Evolutionary conservation across 192 early-diverging fungal species (phyloP).

Genomic region (Globomyces pollinis-pini): DNA sequence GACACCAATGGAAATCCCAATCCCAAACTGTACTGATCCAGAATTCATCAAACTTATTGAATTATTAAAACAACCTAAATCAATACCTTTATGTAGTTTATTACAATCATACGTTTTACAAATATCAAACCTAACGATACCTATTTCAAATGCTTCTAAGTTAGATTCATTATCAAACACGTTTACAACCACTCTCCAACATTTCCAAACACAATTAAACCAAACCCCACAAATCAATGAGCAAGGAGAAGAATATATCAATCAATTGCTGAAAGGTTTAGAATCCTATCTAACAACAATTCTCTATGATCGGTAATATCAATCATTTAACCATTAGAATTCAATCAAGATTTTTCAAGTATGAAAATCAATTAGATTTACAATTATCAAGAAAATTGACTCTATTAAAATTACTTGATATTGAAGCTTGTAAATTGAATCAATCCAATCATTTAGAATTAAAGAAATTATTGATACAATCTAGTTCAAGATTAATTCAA

Average conservation of each 20-base stretch:
- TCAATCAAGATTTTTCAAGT: neutral
- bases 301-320: neutral
- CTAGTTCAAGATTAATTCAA: neutral
- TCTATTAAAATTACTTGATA: neutral
- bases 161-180: neutral
- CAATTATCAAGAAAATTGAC: neutral
- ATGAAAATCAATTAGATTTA: neutral
- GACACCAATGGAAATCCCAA: neutral
- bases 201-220: neutral
- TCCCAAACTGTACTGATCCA: conserved; percentile 1
- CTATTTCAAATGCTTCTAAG: neutral
- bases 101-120: conserved; percentile 1
- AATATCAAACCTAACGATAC: neutral
- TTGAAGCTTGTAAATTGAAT: neutral
- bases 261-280: neutral
- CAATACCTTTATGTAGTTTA: neutral
- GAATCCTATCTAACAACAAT: conserved; percentile 1
- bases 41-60: neutral
- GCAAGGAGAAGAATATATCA: neutral
- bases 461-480: neutral
- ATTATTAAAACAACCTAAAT: conserved; percentile 1
- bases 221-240: neutral
- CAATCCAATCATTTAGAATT: neutral
- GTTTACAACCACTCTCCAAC: neutral
- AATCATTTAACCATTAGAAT: no score